Evolutionary conservation across 164 flowering plant species (phyloP).

Genomic region (Warburgia ugandensis): DNA sequence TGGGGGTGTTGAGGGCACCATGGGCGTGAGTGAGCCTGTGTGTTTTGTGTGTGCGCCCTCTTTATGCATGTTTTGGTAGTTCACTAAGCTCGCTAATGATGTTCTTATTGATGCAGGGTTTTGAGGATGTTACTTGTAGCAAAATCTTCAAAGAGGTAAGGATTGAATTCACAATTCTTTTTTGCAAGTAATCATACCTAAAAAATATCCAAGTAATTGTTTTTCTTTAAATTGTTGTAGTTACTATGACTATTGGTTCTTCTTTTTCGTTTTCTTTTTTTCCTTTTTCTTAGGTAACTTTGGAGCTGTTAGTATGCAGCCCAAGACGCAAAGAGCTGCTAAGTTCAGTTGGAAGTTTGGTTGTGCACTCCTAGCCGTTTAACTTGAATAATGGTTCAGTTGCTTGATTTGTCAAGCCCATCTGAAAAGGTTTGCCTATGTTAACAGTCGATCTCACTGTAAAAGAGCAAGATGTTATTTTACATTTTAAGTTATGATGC

Average conservation of each 20-base stretch:
- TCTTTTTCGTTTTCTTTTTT: not conserved
- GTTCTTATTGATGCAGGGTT: conserved; percentile 47
- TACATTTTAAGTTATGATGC: too few species aligned
- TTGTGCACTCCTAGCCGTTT: too few species aligned
- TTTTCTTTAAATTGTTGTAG: not conserved
- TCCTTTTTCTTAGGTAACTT: conserved; percentile 43
- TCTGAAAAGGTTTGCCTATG: too few species aligned
- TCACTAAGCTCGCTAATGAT: too few species aligned
- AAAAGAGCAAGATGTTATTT: too few species aligned
- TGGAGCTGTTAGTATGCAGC: conserved; percentile 49
- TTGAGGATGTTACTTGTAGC: conserved; percentile 54
- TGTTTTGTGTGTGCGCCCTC: not conserved
- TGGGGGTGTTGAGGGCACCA: too few species aligned
- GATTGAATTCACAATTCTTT: not conserved
- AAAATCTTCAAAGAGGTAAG: conserved; percentile 82
- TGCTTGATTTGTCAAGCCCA: too few species aligned
- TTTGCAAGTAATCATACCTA: not conserved
- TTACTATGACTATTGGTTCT: not conserved
- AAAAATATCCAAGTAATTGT: not conserved
- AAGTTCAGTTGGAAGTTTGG: conserved; percentile 21
- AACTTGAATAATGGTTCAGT: too few species aligned
- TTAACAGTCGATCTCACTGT: too few species aligned
- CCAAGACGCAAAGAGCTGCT: conserved; percentile 38
- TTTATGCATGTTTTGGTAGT: not conserved
- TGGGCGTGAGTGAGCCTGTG: too few species aligned